phyloP scores from a whole-genome alignment of 257 asterid species.

The Primulina eburnea region DNA sequence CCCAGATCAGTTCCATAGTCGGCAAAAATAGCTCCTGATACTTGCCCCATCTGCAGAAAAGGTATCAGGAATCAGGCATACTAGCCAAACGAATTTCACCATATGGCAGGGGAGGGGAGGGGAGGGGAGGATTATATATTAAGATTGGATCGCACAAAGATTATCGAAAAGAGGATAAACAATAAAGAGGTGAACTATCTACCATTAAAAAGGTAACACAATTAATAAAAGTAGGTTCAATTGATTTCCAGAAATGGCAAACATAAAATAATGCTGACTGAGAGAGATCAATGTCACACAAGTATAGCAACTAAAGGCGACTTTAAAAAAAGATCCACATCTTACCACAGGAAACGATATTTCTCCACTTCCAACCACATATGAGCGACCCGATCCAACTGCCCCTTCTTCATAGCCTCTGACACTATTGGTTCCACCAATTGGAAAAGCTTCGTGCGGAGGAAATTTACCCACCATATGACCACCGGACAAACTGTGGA shows the following conservation, averaged over 20 bases:
- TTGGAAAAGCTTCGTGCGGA: constrained; percentile 95
- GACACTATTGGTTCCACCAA: constrained; percentile 96
- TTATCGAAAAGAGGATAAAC: background rate
- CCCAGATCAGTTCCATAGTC: constrained; percentile 98
- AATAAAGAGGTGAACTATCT: background rate
- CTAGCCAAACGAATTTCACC: constrained; percentile 3
- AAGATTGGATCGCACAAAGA: background rate
- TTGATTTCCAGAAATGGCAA: background rate
- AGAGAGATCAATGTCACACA: background rate
- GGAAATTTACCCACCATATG: constrained; percentile 88
- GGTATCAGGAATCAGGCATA: constrained; percentile 16
- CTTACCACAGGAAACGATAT: constrained; percentile 87
- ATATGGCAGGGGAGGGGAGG: background rate
- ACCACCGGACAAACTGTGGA: constrained; percentile 79
- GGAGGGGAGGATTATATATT: background rate
- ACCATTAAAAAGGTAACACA: background rate
- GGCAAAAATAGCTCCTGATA: constrained; percentile 83
- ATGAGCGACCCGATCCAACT: constrained; percentile 91
- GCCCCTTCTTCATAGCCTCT: constrained; percentile 98
- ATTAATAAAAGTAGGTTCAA: background rate
- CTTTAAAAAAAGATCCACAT: constrained; percentile 11
- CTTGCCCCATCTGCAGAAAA: constrained; percentile 67
- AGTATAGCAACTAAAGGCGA: background rate
- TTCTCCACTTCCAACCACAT: constrained; percentile 84
- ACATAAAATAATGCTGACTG: background rate